Evolutionary conservation across 768 basidiomycete species (phyloP), one percentile per base, ranked within the genome.

Genomic region (Panaeolus cyanescens): DNA sequence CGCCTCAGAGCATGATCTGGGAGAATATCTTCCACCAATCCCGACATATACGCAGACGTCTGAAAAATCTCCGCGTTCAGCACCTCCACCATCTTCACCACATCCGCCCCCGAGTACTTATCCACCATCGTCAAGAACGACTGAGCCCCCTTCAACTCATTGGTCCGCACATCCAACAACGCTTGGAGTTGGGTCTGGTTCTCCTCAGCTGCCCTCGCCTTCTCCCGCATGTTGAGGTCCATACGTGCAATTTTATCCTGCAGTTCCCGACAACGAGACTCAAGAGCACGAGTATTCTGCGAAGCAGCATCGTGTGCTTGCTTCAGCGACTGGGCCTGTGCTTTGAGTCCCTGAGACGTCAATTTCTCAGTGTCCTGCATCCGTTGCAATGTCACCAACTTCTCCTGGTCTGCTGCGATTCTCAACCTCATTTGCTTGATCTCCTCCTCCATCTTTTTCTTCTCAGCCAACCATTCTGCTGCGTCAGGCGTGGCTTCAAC

Each of bases 11-110:
- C 53, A 4, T 25, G 22, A 15, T 50, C 45, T 50, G 45, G 45
- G 25, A 13, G 25, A 28, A 50, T 28, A 1, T 65, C 64, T 34
- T 63, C 64, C 12, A 69, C 20, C 32, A 65, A 30, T 22, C 83
- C 82, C 0, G 80, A 75, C 55, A 85, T 78, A 65, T 77, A 73
- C 25, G 81, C 79, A 3, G 78, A 68, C 12, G 72, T 71, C 61
- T 85, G 84, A 36, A 80, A 71, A 22, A 84, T 80, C 64, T 85
- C 84, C 22, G 72, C 69, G 62, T 85, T 85, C 60, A 85, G 66
- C 0, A 71, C 68, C 28, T 83, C 77, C 31, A 80, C 69, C 64
- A 68, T 68, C 37, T 55, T 64, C n/a, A 75, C 66, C 55, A 83
- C 75, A 9, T 85, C 83, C 0, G 77, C 75, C 1, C 77, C 80